A percentile compares a stretch with the other conserved stretches of the same genome.
Evolutionary conservation across 495 filamentous ascomycete species (phyloP).

Genomic region (Friedmanniomyces simplex): DNA sequence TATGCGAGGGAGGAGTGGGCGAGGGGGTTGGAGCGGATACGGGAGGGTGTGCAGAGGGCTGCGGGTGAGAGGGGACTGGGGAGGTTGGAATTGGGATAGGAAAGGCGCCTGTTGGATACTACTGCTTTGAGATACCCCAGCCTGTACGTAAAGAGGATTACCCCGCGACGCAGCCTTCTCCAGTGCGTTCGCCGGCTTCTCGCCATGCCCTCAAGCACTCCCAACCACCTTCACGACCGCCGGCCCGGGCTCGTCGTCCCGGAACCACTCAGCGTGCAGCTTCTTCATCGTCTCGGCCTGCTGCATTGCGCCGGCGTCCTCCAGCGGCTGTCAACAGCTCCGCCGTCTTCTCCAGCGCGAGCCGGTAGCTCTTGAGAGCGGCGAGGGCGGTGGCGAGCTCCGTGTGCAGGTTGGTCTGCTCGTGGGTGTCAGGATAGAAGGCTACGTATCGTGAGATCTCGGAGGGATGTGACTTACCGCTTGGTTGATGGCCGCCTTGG

Average conservation of each 20-base stretch:
- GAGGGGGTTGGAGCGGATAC: conserved; percentile 44
- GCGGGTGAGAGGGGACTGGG: conserved; percentile 55
- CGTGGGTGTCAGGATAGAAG: no score
- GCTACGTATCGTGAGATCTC: no score
- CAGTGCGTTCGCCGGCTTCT: no score
- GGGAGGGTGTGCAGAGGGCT: conserved; percentile 49
- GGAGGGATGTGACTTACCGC: no score
- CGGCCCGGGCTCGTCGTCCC: background rate
- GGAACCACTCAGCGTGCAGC: background rate
- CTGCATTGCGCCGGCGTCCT: background rate
- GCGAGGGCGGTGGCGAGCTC: no score
- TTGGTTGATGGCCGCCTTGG: no score
- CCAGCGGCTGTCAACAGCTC: background rate
- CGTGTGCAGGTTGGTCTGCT: no score
- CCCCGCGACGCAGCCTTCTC: no score
- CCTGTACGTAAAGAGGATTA: background rate
- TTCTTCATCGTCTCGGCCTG: background rate
- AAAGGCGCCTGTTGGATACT: background rate
- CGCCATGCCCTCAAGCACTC: no score
- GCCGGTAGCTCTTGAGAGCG: background rate
- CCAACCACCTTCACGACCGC: background rate
- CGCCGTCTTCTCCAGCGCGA: background rate
- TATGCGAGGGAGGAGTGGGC: conserved; percentile 38
- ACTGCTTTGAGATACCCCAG: background rate
- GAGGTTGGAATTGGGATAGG: conserved; percentile 40